Evolutionary conservation across 805 yeast species (phyloP).

Genomic region (Candida odintsovae): DNA sequence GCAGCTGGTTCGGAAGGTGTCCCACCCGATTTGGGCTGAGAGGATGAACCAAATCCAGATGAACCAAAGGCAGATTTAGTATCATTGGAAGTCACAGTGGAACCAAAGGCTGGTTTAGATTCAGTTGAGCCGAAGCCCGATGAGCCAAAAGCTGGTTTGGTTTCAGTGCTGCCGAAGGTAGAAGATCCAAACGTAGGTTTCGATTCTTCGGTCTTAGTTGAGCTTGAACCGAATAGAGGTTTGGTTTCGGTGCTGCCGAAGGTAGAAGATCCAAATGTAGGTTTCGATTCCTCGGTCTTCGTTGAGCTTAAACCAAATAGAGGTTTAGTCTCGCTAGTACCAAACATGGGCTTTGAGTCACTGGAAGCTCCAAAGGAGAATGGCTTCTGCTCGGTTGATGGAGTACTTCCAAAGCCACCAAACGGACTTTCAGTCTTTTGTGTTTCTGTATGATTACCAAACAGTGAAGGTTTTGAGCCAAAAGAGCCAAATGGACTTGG

Average conservation of each 20-base stretch:
- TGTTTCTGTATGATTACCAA: background rate
- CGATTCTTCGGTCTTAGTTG: background rate
- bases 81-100: constrained; percentile 5
- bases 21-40: background rate
- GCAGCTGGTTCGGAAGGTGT: background rate
- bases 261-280: constrained; percentile 3
- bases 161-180: background rate
- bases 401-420: background rate
- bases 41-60: constrained; percentile 18
- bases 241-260: background rate
- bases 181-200: constrained; percentile 2
- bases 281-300: background rate
- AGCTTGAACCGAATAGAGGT: background rate
- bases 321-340: background rate
- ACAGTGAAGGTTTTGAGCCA: background rate
- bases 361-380: no score
- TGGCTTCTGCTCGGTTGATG: background rate
- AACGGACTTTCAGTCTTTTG: background rate
- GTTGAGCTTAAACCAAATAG: background rate
- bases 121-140: background rate
- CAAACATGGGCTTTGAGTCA: background rate
- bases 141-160: constrained; percentile 2
- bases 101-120: constrained; percentile 8
- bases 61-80: constrained; percentile 23
- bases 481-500: background rate